phyloP scores from a whole-genome alignment of 805 yeast genomes.

The Lipomyces yamadae region DNA sequence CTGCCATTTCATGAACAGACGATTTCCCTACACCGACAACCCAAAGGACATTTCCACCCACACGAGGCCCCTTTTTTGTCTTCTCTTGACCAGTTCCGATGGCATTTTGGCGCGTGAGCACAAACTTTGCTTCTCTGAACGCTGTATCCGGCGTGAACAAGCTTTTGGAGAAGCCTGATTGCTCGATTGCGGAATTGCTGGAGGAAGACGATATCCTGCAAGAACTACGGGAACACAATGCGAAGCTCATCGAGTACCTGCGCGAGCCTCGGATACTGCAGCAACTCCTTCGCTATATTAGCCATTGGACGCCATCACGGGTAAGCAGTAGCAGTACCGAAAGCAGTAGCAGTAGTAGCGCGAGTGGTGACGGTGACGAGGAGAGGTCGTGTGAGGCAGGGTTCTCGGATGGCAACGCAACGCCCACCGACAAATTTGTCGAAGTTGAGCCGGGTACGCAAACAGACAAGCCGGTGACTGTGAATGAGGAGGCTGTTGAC shows the following conservation, averaged over 20 bases:
- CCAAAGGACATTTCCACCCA: neutral
- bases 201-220: slow-evolving; percentile 78
- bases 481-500: slow-evolving; percentile 23
- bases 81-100: slow-evolving; percentile 36
- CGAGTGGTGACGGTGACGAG: slow-evolving; percentile 1
- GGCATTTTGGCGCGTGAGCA: slow-evolving; percentile 68
- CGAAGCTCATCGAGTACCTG: slow-evolving; percentile 75
- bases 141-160: slow-evolving; percentile 46
- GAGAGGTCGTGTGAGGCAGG: neutral
- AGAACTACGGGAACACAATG: slow-evolving; percentile 72
- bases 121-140: slow-evolving; percentile 48
- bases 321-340: slow-evolving; percentile 2
- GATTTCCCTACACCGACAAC: neutral
- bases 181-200: slow-evolving; percentile 56
- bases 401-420: slow-evolving; percentile 2
- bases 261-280: slow-evolving; percentile 76
- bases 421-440: neutral
- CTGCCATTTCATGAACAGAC: neutral
- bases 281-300: slow-evolving; percentile 67
- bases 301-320: slow-evolving; percentile 32
- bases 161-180: slow-evolving; percentile 54
- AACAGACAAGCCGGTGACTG: slow-evolving; percentile 13
- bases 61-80: neutral
- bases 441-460: neutral
- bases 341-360: slow-evolving; percentile 3